Evolutionary conservation across 345 rosid species (phyloP), one percentile per base, ranked within the genome.

Genomic region (Salix koriyanagi): DNA sequence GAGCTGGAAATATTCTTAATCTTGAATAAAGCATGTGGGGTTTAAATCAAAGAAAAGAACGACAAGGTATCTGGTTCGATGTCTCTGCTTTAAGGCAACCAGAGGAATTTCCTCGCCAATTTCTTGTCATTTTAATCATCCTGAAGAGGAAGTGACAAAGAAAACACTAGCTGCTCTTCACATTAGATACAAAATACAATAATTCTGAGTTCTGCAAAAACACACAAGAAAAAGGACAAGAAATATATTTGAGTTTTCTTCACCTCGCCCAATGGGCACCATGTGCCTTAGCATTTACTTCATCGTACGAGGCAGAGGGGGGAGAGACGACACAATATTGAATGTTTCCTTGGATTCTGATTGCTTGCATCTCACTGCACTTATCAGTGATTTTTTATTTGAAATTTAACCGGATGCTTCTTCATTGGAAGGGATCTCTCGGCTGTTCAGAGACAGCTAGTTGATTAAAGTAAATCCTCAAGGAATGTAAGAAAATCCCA

Each of bases 221-320:
- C n/a, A 39, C 1, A 39, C 26, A 12, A 0, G n/a, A 50, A 42
- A 26, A 28, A 16, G 9, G 19, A 23, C 28, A 48, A 48, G 12
- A 56, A 15, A 16, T 3, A 69, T 69, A 58, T 28, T 48, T 26
- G 39, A 46, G 39, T 71, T n/a, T 1, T 34, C 11, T 71, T 72
- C 50, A 25, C 75, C 54, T 28, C n/a, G 7, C 41, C 75, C 48
- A 78, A 60, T 84, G 82, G 82, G 72, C 79, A 64, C 75, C 86
- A 78, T 71, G 62, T 76, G 86, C 80, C 76, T 56, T 64, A 41
- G 67, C 80, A 67, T 69, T 78, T 54, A 32, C 67, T 66, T 44
- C 36, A 61, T 65, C 18, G 3, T n/a, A 56, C 23, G 62, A 21
- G 26, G 23, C 25, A 0, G 21, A 2, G 58, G 18, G 26, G 23